Conservation (phyloP, 805 yeast species). For the Metschnikowia continentalis region DNA sequence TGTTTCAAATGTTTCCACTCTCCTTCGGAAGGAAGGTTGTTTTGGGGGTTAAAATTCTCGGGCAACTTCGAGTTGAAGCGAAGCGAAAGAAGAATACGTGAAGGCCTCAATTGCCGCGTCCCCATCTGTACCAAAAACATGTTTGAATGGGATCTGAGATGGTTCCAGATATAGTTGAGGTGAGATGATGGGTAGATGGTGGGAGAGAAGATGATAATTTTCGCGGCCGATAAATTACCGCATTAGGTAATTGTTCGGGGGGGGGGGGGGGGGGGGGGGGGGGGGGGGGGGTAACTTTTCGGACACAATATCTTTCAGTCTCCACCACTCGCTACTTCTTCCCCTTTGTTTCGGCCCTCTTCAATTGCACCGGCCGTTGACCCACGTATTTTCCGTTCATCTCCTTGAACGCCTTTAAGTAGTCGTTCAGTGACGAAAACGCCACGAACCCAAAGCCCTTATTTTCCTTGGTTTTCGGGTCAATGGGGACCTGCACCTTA, state of each 20-base stretch:
- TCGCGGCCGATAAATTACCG: background rate
- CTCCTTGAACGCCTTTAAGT: conserved; percentile 65
- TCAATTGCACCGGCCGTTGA: conserved; percentile 64
- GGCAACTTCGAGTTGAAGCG: conserved; percentile 27
- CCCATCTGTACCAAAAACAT: too few species aligned
- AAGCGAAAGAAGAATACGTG: background rate
- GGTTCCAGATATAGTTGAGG: background rate
- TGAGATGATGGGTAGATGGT: background rate
- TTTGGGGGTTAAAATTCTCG: conserved; percentile 27
- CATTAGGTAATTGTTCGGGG: background rate
- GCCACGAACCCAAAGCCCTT: conserved; percentile 77
- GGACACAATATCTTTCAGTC: background rate
- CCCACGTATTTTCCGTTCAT: conserved; percentile 78
- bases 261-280: background rate
- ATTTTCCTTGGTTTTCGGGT: conserved; percentile 41
- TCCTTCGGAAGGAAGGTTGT: conserved; percentile 29
- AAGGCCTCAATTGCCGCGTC: background rate
- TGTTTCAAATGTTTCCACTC: conserved; percentile 42
- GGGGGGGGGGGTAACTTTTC: background rate
- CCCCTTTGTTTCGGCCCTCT: conserved; percentile 48
- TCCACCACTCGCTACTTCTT: background rate
- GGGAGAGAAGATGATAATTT: background rate
- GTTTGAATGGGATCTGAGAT: too few species aligned
- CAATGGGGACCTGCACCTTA: conserved; percentile 58
- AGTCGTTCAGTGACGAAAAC: conserved; percentile 61